Base-by-base conservation (phyloP, 352 stramenopile species). In the Phytophthora rubi region DNA sequence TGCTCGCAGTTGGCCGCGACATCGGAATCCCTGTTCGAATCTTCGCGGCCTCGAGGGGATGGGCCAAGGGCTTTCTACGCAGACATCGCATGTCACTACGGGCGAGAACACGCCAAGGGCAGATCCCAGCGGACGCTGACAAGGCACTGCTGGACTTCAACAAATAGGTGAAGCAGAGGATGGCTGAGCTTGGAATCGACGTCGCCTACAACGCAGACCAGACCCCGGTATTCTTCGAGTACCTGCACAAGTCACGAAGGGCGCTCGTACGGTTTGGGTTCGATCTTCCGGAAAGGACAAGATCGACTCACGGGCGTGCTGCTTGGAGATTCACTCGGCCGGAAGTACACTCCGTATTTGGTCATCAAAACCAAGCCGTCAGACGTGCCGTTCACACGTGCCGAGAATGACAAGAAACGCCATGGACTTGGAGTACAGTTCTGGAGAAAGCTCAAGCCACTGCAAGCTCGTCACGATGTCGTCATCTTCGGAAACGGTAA, bases 151-250 rank as follows among this genome's bases (percentile, higher is more conserved):
- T n/a, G 13, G 42, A 48, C 42, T 48, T 48, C 15, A 48, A 48
- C 6, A n/a, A 4, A 21, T 2, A 48, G 16, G 42, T 48, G 42
- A 48, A 48, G 15, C 42, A 48, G 42, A 48, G 16, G 6, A 48
- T 48, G 42, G 42, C 42, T 48, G 16, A 48, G 42, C 42, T 48
- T n/a, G 18, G 35, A 3, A 18, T 64, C 4, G 52, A 68, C 6
- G 52, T 61, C 10, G 54, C 58, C 16, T 66, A 53, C 18, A 68
- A 76, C 32, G 62, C 51, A 9, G 61, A 77, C 30, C 56, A 76
- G 39, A 71, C 68, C 9, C 53, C 59, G 12, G 33, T 53, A 3
- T 64, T 73, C 23, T 68, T 65, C 33, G 65, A 73, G 47, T 68
- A 62, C 35, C 10, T 70, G 23, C 23, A 26, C 23, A 26, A 26